Conservation (phyloP, 306 rosid species). For the Glycyrrhiza uralensis region DNA sequence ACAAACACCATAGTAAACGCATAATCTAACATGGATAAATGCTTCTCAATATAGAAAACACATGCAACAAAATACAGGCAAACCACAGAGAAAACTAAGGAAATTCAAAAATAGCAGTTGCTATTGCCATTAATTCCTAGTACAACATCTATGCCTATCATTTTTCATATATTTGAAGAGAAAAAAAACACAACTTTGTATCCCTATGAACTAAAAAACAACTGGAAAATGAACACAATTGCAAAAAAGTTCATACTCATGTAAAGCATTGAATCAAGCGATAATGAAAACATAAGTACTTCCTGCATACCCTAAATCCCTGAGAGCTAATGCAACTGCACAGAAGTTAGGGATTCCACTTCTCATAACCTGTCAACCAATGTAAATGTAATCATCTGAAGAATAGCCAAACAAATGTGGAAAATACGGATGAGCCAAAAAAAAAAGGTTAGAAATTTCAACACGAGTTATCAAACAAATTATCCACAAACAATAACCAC, state of each 20-base stretch:
- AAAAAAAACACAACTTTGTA: not conserved
- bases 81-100: not conserved
- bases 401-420: not conserved
- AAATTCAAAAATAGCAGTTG: not conserved
- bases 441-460: constrained; percentile 1
- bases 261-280: constrained; percentile 22
- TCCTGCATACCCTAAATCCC: constrained; percentile 83
- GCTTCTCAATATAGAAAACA: not conserved
- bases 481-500: not conserved
- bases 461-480: not conserved
- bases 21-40: not conserved
- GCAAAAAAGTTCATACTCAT: not conserved
- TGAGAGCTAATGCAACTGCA: constrained; percentile 95
- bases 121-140: constrained; percentile 9
- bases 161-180: not conserved
- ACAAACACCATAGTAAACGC: not conserved
- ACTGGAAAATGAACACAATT: constrained; percentile 3
- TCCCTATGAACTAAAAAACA: not conserved
- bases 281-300: constrained; percentile 10
- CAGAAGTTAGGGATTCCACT: constrained; percentile 97
- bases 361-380: constrained; percentile 77
- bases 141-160: not conserved
- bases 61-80: not conserved
- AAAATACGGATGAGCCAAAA: not conserved
- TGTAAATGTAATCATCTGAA: not conserved